phyloP scores from a whole-genome alignment of 768 basidiomycete genomes.

The Boletellus ananiceps region DNA sequence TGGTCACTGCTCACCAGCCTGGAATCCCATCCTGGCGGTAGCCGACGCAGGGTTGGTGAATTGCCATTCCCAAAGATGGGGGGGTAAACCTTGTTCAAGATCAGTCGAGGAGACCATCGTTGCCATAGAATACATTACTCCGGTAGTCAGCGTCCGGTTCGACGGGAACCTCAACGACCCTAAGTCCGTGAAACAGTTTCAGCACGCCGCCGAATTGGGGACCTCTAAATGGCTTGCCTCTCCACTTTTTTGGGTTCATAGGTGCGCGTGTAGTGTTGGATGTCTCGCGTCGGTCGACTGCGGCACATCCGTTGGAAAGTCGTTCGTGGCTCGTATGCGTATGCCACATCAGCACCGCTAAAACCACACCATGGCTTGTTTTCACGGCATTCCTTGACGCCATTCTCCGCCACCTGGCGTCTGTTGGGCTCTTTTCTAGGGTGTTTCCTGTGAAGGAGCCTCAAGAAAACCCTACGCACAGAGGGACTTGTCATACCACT shows the following conservation, averaged over 20 bases:
- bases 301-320: slow-evolving; percentile 48
- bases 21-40: slow-evolving; percentile 47
- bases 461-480: background rate
- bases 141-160: slow-evolving; percentile 58
- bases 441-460: slow-evolving; percentile 18
- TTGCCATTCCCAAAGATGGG: slow-evolving; percentile 55
- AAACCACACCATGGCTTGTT: slow-evolving; percentile 33
- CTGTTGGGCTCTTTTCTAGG: slow-evolving; percentile 8
- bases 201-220: background rate
- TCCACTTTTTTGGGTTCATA: slow-evolving; percentile 50
- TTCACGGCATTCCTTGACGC: slow-evolving; percentile 37
- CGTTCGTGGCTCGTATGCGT: slow-evolving; percentile 35
- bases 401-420: slow-evolving; percentile 15
- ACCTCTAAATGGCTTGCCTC: slow-evolving; percentile 37
- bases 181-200: slow-evolving; percentile 21
- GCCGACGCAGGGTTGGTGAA: slow-evolving; percentile 56
- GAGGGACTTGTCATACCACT: slow-evolving; percentile 50
- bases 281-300: slow-evolving; percentile 38
- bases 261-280: slow-evolving; percentile 66
- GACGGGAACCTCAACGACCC: slow-evolving; percentile 59
- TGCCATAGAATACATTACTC: slow-evolving; percentile 33
- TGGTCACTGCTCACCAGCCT: slow-evolving; percentile 36
- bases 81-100: slow-evolving; percentile 27
- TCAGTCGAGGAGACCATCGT: background rate
- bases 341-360: slow-evolving; percentile 22